A percentile compares a stretch with the other conserved stretches of the same genome.
Conservation (phyloP, 495 filamentous ascomycete species). For the Cladorrhinum samala region DNA sequence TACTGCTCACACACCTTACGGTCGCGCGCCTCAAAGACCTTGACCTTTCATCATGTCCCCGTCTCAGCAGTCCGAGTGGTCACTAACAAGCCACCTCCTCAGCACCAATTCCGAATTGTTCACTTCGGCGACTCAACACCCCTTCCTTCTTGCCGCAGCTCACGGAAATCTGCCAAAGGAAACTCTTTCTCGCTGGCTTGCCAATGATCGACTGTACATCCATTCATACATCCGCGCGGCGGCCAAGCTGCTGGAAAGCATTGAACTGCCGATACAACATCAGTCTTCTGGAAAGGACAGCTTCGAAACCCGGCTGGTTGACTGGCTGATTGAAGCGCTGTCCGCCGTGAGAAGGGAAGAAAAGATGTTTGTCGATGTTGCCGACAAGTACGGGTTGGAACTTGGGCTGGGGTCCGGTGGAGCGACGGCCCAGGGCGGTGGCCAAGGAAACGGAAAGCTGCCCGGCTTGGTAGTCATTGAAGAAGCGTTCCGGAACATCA, state of each 20-base stretch:
- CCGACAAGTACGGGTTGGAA: constrained; percentile 54
- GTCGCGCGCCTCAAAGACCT: no score
- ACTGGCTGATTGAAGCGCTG: constrained; percentile 56
- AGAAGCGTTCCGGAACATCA: constrained; percentile 27
- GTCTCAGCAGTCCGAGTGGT: no score
- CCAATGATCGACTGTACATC: constrained; percentile 70
- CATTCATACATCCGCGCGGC: constrained; percentile 64
- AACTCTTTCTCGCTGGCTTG: constrained; percentile 60
- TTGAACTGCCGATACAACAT: constrained; percentile 47
- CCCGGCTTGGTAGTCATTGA: constrained; percentile 29
- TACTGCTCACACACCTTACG: no score
- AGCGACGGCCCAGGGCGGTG: no score
- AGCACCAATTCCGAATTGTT: constrained; percentile 35
- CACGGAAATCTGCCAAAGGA: constrained; percentile 52
- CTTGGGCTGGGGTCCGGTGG: constrained; percentile 21
- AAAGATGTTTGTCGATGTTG: constrained; percentile 59
- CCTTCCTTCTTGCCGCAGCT: constrained; percentile 64
- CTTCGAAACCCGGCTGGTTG: constrained; percentile 44
- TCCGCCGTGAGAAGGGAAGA: constrained; percentile 63
- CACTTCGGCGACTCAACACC: constrained; percentile 54
- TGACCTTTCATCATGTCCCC: no score
- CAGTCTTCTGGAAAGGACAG: constrained; percentile 22
- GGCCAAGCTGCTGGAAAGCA: constrained; percentile 57
- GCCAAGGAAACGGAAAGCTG: constrained; percentile 20
- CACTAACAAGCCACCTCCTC: constrained; percentile 49